A percentile compares a stretch with the other conserved stretches of the same genome.
Conservation (phyloP, 1,139 yeast genomes). For the Hyphopichia fennica region DNA sequence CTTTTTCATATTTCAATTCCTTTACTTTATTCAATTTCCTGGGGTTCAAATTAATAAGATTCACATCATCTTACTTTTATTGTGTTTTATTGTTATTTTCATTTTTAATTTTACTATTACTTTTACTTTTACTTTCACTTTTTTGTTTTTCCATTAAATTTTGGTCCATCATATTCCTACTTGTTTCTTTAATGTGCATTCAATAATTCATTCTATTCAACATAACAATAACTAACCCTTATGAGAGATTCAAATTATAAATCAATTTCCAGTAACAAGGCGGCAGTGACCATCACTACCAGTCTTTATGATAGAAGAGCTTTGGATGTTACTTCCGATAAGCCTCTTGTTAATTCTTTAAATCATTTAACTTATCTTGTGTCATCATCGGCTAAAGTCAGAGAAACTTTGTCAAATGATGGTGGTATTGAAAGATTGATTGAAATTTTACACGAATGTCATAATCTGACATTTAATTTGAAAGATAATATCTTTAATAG, state of each 20-base stretch:
- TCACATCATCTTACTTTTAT: too few species aligned
- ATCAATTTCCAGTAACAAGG: constrained; percentile 75
- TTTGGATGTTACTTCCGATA: constrained; percentile 83
- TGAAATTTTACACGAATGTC: constrained; percentile 81
- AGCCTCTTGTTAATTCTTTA: constrained; percentile 87
- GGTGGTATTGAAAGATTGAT: constrained; percentile 92
- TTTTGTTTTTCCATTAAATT: too few species aligned
- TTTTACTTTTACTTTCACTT: too few species aligned
- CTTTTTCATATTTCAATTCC: too few species aligned
- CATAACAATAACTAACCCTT: too few species aligned
- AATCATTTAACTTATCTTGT: constrained; percentile 87
- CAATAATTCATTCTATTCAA: too few species aligned
- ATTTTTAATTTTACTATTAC: too few species aligned
- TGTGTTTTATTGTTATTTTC: too few species aligned
- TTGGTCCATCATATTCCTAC: too few species aligned
- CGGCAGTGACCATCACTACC: constrained; percentile 87
- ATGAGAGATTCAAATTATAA: constrained; percentile 94
- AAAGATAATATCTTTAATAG: constrained; percentile 41
- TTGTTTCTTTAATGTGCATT: too few species aligned
- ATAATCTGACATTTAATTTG: constrained; percentile 33
- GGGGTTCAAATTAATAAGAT: too few species aligned
- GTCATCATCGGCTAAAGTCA: constrained; percentile 81
- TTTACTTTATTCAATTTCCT: too few species aligned
- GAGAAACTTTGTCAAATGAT: constrained; percentile 85
- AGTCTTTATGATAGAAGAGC: constrained; percentile 91